Evolutionary conservation across 768 basidiomycete genomes (phyloP).

Genomic region (Amanita rimosa): DNA sequence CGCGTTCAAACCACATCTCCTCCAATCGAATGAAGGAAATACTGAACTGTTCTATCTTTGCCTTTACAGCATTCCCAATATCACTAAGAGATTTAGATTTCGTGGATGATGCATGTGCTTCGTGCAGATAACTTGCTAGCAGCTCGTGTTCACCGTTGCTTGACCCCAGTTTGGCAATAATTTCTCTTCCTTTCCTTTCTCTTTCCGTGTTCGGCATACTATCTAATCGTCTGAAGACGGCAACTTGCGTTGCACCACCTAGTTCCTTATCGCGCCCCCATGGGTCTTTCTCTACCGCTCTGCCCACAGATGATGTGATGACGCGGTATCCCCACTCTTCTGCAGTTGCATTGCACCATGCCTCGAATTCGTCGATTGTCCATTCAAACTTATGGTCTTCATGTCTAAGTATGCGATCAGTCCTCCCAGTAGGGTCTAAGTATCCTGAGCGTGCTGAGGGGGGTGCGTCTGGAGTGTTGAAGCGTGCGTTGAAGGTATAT

Average conservation of each 20-base stretch:
- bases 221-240: conserved; percentile 44
- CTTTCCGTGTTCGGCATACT: conserved; percentile 18
- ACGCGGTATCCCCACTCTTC: conserved; percentile 66
- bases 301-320: conserved; percentile 47
- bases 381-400: conserved; percentile 86
- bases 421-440: conserved; percentile 68
- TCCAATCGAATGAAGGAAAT: conserved; percentile 37
- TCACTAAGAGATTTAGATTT: conserved; percentile 29
- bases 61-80: conserved; percentile 38
- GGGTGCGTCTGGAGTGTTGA: conserved; percentile 41
- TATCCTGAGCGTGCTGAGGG: conserved; percentile 38
- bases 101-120: conserved; percentile 35
- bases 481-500: conserved; percentile 72
- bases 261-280: conserved; percentile 61
- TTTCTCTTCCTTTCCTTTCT: conserved; percentile 25
- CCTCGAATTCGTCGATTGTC: conserved; percentile 62
- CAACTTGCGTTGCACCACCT: conserved; percentile 60
- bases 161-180: conserved; percentile 16
- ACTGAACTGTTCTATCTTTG: conserved; percentile 42
- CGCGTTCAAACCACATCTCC: conserved; percentile 38
- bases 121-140: conserved; percentile 35
- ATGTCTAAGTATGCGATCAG: conserved; percentile 68
- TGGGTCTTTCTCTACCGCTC: conserved; percentile 45
- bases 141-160: conserved; percentile 29
- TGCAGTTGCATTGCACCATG: conserved; percentile 48